Evolutionary conservation across 1,284 basidiomycete genomes (phyloP).

Genomic region (Cutaneotrichosporon arboriforme): DNA sequence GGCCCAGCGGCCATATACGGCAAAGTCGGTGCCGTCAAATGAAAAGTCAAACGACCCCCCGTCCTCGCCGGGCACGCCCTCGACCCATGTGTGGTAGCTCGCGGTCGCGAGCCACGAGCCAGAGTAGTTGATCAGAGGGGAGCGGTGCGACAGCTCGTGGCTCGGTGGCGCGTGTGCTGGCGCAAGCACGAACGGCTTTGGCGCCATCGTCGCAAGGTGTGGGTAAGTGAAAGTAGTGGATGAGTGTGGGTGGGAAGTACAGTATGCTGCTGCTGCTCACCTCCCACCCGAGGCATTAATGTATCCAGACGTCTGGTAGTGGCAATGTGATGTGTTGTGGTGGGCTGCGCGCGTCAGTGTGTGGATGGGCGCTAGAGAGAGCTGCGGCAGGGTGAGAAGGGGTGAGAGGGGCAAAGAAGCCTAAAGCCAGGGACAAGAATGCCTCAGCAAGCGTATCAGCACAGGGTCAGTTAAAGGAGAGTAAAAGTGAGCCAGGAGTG

Average conservation of each 20-base stretch:
- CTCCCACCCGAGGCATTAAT: no score
- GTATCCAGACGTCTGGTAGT: no score
- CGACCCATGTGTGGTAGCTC: not conserved
- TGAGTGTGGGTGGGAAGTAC: not conserved
- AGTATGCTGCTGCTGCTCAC: no score
- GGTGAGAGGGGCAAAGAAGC: no score
- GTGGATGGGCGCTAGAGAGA: no score
- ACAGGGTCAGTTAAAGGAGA: no score
- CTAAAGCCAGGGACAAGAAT: no score
- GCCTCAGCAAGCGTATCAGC: no score
- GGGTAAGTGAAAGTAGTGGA: not conserved
- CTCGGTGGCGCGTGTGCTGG: not conserved
- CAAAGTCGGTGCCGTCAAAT: slow-evolving; percentile 5
- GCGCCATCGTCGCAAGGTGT: not conserved
- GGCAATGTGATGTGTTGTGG: no score
- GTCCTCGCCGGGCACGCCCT: not conserved
- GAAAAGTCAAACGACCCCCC: not conserved
- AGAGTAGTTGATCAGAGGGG: not conserved
- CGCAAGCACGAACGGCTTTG: not conserved
- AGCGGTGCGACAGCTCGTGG: not conserved
- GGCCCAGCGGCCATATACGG: not conserved
- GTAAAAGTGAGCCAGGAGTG: no score
- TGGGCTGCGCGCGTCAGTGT: no score
- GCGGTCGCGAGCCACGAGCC: not conserved
- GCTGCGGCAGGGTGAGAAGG: no score